Conservation (phyloP, 805 yeast species). For the Brettanomyces nanus region DNA sequence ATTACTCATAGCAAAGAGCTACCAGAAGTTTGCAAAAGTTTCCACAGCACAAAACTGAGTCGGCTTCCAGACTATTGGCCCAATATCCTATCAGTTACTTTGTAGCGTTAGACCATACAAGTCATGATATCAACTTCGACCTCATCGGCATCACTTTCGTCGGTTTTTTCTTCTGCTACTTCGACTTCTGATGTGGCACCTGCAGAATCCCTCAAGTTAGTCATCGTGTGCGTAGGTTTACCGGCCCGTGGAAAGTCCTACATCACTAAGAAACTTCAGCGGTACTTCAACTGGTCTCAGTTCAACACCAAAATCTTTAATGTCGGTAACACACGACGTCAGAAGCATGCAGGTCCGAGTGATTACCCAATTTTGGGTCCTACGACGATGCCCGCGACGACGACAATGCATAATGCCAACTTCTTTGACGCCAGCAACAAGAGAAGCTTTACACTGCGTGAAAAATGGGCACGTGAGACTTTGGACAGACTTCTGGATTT, state of each 20-base stretch:
- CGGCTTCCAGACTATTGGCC: no score
- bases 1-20: no score
- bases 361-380: slow-evolving; percentile 30
- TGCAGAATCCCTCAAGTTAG: slow-evolving; percentile 36
- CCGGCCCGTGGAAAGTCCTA: slow-evolving; percentile 77
- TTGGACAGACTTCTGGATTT: slow-evolving; percentile 37
- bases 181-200: slow-evolving; percentile 3
- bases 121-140: no score
- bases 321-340: slow-evolving; percentile 67
- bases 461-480: slow-evolving; percentile 45
- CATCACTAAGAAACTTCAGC: slow-evolving; percentile 53
- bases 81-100: no score
- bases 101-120: no score
- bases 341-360: slow-evolving; percentile 36
- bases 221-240: slow-evolving; percentile 64
- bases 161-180: neutral
- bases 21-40: no score
- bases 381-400: slow-evolving; percentile 9
- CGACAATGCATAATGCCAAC: slow-evolving; percentile 29
- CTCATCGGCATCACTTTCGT: neutral
- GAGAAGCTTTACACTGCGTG: slow-evolving; percentile 36
- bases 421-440: slow-evolving; percentile 38
- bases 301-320: slow-evolving; percentile 60
- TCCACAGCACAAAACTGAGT: no score
- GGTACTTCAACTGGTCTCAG: slow-evolving; percentile 53